Evolutionary conservation across 2,329 filamentous ascomycete species (phyloP), one percentile per base, ranked within the genome.

Genomic region (Cytospora piceicola): DNA sequence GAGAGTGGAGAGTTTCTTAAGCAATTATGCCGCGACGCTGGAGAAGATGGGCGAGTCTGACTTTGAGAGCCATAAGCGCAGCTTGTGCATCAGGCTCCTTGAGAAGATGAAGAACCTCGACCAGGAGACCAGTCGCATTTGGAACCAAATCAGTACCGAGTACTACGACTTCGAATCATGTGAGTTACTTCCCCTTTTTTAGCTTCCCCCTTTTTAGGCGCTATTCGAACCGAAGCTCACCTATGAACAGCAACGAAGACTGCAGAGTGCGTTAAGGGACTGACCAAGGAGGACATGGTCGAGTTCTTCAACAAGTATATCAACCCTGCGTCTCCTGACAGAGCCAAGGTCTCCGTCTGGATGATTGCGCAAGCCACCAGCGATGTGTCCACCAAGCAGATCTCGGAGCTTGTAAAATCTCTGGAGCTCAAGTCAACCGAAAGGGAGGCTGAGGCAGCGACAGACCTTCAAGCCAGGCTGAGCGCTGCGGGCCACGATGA

Each of bases 91-190:
- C 74, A 93, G 93, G 79, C 83, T 92, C 20, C 81, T 96, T 27
- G 94, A 98, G 79, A 97, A 96, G 77, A 77, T 96, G 71, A 97
- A 97, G 83, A 98, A 97, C 70, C 81, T 99, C 56, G 86, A 89
- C 67, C 90, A 94, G 70, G 95, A 99, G 79, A 93, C 89, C 6
- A 85, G 83, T 63, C 85, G 92, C 54, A 90, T 96, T 75, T 97
- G 93, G 94, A 84, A 83, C 59, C 92, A 97, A 73, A 92, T 99
- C 71, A 86, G 87, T 59, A 90, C 85, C 61, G 94, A 97, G 75
- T 92, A 90, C 71, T 96, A 94, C 76, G 93, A 97, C 77, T 99
- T 98, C 77, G 85, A 93, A 73, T 88, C 91, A 75, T 87, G 94
- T 93, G 82, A 77, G 86, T 81, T 49, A 17, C 39, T 30, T 59